These are phyloP conservation scores for Mucuna pruriens DNA, from an alignment of 306 rosid genomes.

Conservation along the genomic window DNA sequence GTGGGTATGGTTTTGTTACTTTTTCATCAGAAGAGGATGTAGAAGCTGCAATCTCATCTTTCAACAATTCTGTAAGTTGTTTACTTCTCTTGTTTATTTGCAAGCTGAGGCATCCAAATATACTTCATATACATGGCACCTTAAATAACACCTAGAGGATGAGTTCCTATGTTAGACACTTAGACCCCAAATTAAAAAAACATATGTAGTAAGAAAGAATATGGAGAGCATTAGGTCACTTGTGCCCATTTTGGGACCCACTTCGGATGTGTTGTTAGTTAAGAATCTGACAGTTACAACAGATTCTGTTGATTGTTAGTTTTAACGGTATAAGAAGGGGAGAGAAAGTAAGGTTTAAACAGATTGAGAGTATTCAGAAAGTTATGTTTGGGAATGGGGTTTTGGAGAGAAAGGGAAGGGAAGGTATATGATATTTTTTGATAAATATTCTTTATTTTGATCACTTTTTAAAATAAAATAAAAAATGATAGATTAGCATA, in stretches of 20 bases:
- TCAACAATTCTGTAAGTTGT: constrained; percentile 83
- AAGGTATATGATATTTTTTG: neutral
- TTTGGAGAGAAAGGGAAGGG: neutral
- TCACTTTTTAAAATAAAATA: neutral
- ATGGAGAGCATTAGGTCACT: neutral
- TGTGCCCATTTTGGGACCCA: neutral
- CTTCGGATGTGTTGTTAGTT: neutral
- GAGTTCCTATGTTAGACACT: neutral
- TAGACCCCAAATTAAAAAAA: neutral
- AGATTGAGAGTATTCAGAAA: neutral
- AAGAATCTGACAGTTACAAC: neutral
- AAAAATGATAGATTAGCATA: neutral
- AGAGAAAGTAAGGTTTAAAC: neutral
- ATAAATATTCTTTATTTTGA: neutral
- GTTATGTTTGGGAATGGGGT: neutral
- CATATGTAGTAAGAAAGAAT: neutral
- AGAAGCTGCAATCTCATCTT: constrained; percentile 77
- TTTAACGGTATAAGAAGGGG: neutral
- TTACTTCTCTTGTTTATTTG: constrained; percentile 19
- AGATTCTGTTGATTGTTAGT: neutral
- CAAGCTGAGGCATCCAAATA: constrained; percentile 17
- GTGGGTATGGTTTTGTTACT: constrained; percentile 82
- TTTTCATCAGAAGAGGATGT: constrained; percentile 93
- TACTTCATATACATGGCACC: constrained; percentile 7
- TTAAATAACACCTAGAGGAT: neutral